Base-by-base conservation (phyloP, 2,329 filamentous ascomycete species). In the Talaromyces sp. region DNA sequence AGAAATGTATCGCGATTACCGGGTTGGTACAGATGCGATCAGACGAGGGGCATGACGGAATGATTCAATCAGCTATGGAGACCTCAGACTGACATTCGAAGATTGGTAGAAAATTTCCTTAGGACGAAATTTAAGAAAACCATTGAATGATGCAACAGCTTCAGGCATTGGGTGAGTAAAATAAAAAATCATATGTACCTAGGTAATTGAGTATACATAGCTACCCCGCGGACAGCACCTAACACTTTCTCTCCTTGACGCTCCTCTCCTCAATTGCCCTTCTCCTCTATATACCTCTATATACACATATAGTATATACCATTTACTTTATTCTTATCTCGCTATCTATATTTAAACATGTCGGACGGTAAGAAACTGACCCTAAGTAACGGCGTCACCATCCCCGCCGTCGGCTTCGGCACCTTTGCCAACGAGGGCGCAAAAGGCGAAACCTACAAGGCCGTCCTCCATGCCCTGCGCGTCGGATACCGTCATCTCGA, bases 381-480 rank as follows among this genome's bases (percentile, higher is more conserved):
- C 62, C 76, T 84, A 53, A 79, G 73, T 76, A 84, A 82, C 67
- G 81, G 81, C 64, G 81, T 86, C 60, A 78, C 78, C 68, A 83
- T 87, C 63, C 84, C 84, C 61, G 83, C 78, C 50, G 73, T 87
- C 33, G 84, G 84, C 25, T 87, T 87, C 65, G 84, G 84, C 64
- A 87, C 84, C 64, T 87, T 86, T 67, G 81, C 83, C 70, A 88
- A 81, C 70, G 86, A 89, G 74, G 86, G 84, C 58, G 69, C 77
- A 61, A 76, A 77, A 63, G 82, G 82, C 39, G 81, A 84, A 74
- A 81, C 81, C 45, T 84, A 85, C 75, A 77, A 75, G 58, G 78
- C 79, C 36, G 77, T 78, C 57, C 69, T 70, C 15, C 77, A 78
- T 67, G 81, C 81, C 15, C 73, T 83, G 41, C 68, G 75, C 56